Evolutionary conservation across 1,284 basidiomycete species (phyloP), one percentile per base, ranked within the genome.

Genomic region (Rhodotorula sp.): DNA sequence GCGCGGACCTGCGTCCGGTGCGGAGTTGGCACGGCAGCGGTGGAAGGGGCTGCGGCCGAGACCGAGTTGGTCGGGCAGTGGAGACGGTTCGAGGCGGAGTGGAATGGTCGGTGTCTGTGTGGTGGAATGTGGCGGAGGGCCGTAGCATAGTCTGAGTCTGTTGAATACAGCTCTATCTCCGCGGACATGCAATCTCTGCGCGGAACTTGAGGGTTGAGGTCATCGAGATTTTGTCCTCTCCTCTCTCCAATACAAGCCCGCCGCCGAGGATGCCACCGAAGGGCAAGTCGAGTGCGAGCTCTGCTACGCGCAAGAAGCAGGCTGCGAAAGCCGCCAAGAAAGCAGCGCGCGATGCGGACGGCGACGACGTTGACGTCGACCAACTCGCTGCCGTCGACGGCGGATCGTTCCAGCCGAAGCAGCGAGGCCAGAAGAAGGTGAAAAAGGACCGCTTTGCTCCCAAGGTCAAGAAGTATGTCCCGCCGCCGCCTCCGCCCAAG

Each of bases 401-500:
- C 26, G 54, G 26, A 50, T 8, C 34, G 21, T 45, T 43, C 23
- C 55, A 43, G 57, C 16, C 60, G 57, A 52, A 56, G 47, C 68
- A 70, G 60, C 70, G 69, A 19, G 72, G 71, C 16, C 68, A 70
- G 69, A 83, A 82, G 77, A 88, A 76, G 67, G 66, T 72, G 60
- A 77, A 88, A 62, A 83, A 82, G 78, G 71, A 77, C 61, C 75
- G 88, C 59, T 76, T 79, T 61, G 73, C 76, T 73, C 88, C 89
- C 19, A 84, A 85, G 68, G 86, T 87, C 78, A 93, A 93, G 81
- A 85, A 86, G 55, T 97, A 91, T 81, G 89, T 94, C 62, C 89
- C 91, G 2, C 94, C 93, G 0, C 86, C 87, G 0, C 95, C 94
- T 75, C 94, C 94, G 45, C 87, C 88, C 0, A 90, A 93, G 26